These are phyloP conservation scores for Syzygium oleosum DNA, from an alignment of 345 rosid species.

Conservation along the genomic window DNA sequence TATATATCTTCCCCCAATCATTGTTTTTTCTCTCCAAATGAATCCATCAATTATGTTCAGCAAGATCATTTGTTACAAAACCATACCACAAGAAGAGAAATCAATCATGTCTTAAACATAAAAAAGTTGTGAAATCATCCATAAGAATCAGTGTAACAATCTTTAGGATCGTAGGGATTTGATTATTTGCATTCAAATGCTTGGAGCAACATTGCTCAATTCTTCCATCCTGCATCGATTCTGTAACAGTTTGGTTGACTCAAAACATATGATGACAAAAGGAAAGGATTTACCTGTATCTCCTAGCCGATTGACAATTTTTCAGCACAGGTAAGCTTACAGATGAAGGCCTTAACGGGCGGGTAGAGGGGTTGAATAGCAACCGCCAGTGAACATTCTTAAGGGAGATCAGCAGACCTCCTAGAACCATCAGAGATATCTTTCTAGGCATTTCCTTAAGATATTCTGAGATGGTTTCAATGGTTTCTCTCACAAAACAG, in stretches of 20 bases:
- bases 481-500: background rate
- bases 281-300: background rate
- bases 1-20: background rate
- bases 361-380: background rate
- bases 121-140: too few relatives aligned
- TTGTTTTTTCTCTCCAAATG: background rate
- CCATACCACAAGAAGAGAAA: too few relatives aligned
- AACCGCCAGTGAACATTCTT: background rate
- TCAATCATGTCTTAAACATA: too few relatives aligned
- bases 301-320: background rate
- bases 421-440: background rate
- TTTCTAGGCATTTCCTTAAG: background rate
- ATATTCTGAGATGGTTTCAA: background rate
- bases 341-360: background rate
- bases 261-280: background rate
- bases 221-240: too few relatives aligned
- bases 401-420: background rate
- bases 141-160: background rate
- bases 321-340: rapidly evolving
- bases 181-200: too few relatives aligned
- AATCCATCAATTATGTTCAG: too few relatives aligned
- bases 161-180: too few relatives aligned
- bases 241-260: too few relatives aligned
- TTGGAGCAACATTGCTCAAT: too few relatives aligned
- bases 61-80: too few relatives aligned